A percentile compares a stretch with the other conserved stretches of the same genome.
phyloP scores from a whole-genome alignment of 257 asterid genomes.

The Petrea volubilis region DNA sequence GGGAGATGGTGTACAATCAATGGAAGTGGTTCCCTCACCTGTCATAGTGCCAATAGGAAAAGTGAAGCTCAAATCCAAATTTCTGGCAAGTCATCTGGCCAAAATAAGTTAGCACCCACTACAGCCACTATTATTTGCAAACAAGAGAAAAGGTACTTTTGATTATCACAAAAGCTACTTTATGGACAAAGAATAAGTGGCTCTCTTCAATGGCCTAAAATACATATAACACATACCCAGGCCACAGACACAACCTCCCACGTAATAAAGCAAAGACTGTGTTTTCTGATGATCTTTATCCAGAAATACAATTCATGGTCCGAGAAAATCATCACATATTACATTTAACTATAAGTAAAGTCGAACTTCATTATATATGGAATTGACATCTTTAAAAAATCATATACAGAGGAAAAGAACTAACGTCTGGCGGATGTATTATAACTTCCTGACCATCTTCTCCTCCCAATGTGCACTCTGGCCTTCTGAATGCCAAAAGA shows the following conservation, averaged over 20 bases:
- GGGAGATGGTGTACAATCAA: slow-evolving; percentile 95
- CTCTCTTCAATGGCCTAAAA: not conserved
- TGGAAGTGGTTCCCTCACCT: slow-evolving; percentile 93
- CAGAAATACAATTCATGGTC: slow-evolving; percentile 4
- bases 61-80: slow-evolving; percentile 14
- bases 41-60: slow-evolving; percentile 35
- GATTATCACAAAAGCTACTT: slow-evolving; percentile 12
- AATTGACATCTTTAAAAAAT: not conserved
- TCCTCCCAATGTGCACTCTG: slow-evolving; percentile 87
- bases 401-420: slow-evolving; percentile 27
- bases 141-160: not conserved
- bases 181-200: not conserved
- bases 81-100: not conserved
- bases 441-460: slow-evolving; percentile 83
- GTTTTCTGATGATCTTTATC: not conserved
- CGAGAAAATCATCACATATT: slow-evolving; percentile 5
- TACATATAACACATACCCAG: slow-evolving; percentile 7
- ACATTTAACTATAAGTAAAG: not conserved
- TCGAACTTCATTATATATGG: not conserved
- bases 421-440: slow-evolving; percentile 79
- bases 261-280: slow-evolving; percentile 2
- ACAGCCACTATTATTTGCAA: not conserved
- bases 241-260: not conserved
- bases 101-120: slow-evolving; percentile 1
- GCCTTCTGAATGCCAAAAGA: slow-evolving; percentile 87